A percentile compares a stretch with the other conserved stretches of the same genome.
phyloP scores from a whole-genome alignment of 75 land plant genomes.

The Isoetes taiwanensis region DNA sequence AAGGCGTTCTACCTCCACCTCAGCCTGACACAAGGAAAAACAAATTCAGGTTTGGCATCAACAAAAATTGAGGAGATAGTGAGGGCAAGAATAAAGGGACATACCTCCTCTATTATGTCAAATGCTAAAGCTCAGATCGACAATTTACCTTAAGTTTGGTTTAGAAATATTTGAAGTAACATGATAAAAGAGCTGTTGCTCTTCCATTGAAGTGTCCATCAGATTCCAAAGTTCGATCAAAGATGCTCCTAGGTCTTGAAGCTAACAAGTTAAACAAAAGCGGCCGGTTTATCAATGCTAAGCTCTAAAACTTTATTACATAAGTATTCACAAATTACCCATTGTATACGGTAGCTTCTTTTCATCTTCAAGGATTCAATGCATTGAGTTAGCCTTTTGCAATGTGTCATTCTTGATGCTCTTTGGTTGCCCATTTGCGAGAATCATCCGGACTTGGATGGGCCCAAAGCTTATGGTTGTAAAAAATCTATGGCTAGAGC shows the following conservation, averaged over 20 bases:
- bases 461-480: conserved; percentile 37
- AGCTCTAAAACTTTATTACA: too few relatives aligned
- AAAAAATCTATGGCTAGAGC: conserved; percentile 47
- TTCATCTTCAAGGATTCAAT: conserved; percentile 53
- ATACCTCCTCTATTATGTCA: conserved; percentile 81
- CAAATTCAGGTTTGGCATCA: too few relatives aligned
- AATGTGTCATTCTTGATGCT: conserved; percentile 92
- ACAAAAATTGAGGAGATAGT: too few relatives aligned
- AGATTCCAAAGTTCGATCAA: conserved; percentile 59
- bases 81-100: too few relatives aligned
- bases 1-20: conserved; percentile 42
- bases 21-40: conserved; percentile 15
- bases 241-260: conserved; percentile 49
- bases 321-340: conserved; percentile 34
- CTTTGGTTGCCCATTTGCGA: conserved; percentile 43
- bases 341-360: conserved; percentile 57
- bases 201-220: conserved; percentile 47
- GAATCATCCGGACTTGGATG: conserved; percentile 62
- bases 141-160: too few relatives aligned
- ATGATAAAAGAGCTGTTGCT: conserved; percentile 40
- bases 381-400: conserved; percentile 44
- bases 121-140: conserved; percentile 72
- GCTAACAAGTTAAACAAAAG: conserved; percentile 28
- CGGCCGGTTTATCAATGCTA: too few relatives aligned
- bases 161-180: conserved; percentile 35